Base-by-base conservation (phyloP, 2,329 filamentous ascomycete species). In the Colletotrichum eremochloae region DNA sequence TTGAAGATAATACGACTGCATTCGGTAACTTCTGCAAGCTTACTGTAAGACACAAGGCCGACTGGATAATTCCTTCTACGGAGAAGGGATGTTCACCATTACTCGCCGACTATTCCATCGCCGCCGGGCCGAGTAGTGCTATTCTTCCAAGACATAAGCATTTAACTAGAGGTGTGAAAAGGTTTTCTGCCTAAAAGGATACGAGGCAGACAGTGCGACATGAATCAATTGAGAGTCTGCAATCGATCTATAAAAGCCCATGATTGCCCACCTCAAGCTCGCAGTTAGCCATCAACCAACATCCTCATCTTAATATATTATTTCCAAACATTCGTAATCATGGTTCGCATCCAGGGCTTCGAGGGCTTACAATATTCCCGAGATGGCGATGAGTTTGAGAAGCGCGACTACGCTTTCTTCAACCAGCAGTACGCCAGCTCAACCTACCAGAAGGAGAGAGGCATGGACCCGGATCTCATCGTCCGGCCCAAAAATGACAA, bases 401-500 rank as follows among this genome's bases (percentile, higher is more conserved):
- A 56, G 56, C 68, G 48, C 14, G 63, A 71, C 20, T 71, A 71
- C 2, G 63, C 68, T 1, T 71, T 71, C 24, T 71, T 71, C 63
- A 71, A 71, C 56, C 68, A 82, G 46, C 83, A 86, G 75, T 86
- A 86, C 76, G 85, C 85, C 2, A 81, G 81, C 1, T 84, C 84
- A 0, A 82, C 82, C 1, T 80, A 86, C 69, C 78, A 80, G 9
- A 67, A 76, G 18, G 82, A 84, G 29, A 83, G 82, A 56, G 76
- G 84, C 58, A 83, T 86, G 76, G 78, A 84, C 68, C 85, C 85
- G 2, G 82, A 75, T 2, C 77, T 85, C 38, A 85, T 87, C 50
- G 77, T 86, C 0, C 81, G 83, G 65, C 84, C 85, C 3, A 81
- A 80, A 38, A 79, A 78, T 58, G 82, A 84, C 38, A 76, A 84